These are phyloP conservation scores for Paramecium pentaurelia DNA, from an alignment of 73 alveolate species.

Conservation along the genomic window DNA sequence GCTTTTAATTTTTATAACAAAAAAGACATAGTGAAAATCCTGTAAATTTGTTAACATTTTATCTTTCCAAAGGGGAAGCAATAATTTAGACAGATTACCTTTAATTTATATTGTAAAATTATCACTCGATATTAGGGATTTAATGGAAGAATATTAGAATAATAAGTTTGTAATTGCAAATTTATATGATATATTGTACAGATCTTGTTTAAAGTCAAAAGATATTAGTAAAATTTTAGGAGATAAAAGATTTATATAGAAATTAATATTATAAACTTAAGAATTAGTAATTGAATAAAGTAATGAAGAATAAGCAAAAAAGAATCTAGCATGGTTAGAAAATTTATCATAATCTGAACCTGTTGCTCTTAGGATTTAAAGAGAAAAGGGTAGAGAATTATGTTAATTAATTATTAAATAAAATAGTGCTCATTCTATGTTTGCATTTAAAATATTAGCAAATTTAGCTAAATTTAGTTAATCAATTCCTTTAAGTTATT, in stretches of 20 bases:
- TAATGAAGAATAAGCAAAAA: not conserved
- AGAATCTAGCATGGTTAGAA: not conserved
- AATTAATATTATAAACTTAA: not conserved
- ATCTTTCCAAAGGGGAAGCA: not conserved
- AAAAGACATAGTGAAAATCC: constrained; percentile 17
- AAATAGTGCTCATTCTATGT: not conserved
- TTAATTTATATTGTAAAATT: not conserved
- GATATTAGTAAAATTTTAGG: not conserved
- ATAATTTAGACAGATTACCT: not conserved
- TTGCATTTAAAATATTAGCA: not conserved
- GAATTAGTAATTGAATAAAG: not conserved
- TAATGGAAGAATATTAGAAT: not conserved
- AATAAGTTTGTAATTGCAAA: not conserved
- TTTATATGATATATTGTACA: not conserved
- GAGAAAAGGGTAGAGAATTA: not conserved
- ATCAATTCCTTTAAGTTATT: not conserved
- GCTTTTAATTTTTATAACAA: not conserved
- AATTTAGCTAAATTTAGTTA: not conserved
- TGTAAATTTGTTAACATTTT: not conserved
- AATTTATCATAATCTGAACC: not conserved
- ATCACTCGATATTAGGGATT: not conserved
- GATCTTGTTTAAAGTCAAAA: not conserved
- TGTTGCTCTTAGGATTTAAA: not conserved
- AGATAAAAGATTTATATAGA: not conserved
- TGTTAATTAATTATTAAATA: not conserved